Evolutionary conservation across 1,139 yeast genomes (phyloP), one percentile per base, ranked within the genome.

Genomic region (Pneumocystis canis): DNA sequence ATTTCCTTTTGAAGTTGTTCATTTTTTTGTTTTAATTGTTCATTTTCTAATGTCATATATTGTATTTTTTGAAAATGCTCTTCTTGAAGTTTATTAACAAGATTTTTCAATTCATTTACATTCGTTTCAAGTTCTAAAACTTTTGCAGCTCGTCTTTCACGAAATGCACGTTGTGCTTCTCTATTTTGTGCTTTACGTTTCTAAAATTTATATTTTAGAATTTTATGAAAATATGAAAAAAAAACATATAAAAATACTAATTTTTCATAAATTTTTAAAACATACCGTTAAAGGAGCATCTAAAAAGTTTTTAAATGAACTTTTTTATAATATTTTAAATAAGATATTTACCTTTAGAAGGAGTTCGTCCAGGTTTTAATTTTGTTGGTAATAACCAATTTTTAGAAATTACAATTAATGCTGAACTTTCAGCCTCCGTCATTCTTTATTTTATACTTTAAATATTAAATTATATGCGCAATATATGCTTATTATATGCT

Each of bases 91-190:
- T 83, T 85, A 71, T 81, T 75, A 30, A 84, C 74, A 70, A 80
- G 78, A 16, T 74, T 79, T 68, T 18, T 30, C 5, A 25, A 14
- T 4, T 47, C 31, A 11, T 47, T 47, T 3, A 47, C 28, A 25
- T 14, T 47, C 2, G 54, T 47, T 25, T 82, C 85, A 41, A 83
- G 73, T 65, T 81, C 84, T 5, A 77, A 74, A 1, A 83, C 82
- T 59, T 81, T 71, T 56, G 73, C 84, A 18, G 95, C 95, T 68
- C 94, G 74, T 68, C 94, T 76, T 73, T 88, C 89, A 66, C 95
- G 75, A 74, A 89, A 90, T 0, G 97, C 97, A 63, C 97, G 74
- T 75, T 89, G 97, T 2, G 97, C 97, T 39, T 95, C 96, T 66
- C 97, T 78, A 72, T 90, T 90, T 74, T 90, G 97, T 0, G 95